Conservation (phyloP, 2,329 filamentous ascomycete species). For the Bipolaris sorokiniana region DNA sequence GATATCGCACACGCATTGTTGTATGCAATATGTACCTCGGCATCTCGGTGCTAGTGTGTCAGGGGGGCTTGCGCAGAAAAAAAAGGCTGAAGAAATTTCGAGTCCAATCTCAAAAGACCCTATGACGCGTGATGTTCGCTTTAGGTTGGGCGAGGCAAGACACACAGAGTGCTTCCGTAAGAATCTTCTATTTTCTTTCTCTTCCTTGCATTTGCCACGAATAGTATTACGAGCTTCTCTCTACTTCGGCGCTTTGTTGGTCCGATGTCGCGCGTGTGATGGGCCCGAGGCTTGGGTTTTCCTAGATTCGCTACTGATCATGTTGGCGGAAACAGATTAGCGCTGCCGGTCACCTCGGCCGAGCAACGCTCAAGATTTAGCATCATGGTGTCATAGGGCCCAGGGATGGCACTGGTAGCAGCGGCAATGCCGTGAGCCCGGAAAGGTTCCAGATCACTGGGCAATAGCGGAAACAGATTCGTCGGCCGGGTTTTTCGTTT, state of each 20-base stretch:
- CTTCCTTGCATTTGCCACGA: background rate
- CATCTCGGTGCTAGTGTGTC: background rate
- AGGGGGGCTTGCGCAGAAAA: background rate
- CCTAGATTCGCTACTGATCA: too few relatives aligned
- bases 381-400: slow-evolving; percentile 1
- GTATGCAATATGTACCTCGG: background rate
- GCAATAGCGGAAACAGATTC: background rate
- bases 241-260: background rate
- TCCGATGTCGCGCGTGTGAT: background rate
- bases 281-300: background rate
- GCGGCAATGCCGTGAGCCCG: slow-evolving; percentile 7
- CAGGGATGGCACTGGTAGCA: slow-evolving; percentile 9
- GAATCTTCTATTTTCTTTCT: background rate
- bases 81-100: background rate
- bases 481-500: slow-evolving; percentile 12
- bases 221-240: too few relatives aligned
- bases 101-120: background rate
- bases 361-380: background rate
- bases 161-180: background rate
- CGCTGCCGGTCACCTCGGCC: background rate
- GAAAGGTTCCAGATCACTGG: slow-evolving; percentile 11
- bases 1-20: background rate
- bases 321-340: background rate
- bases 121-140: background rate
- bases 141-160: background rate